Evolutionary conservation across 192 early-diverging fungal genomes (phyloP).

Genomic region (Umbelopsis sp.): DNA sequence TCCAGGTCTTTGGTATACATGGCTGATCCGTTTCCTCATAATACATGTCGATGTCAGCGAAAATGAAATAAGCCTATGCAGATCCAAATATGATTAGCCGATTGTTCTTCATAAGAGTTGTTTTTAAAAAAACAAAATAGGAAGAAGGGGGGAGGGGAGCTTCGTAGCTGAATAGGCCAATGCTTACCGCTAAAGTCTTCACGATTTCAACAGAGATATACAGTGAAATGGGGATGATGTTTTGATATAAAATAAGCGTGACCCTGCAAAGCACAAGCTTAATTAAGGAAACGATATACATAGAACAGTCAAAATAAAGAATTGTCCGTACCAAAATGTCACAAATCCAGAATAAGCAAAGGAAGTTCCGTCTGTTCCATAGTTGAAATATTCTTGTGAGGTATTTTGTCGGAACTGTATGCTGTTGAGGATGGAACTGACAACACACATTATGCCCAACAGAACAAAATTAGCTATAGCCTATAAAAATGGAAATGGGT

Average conservation of each 20-base stretch:
- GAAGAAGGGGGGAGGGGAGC: neutral
- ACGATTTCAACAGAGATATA: slow-evolving; percentile 94
- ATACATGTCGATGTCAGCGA: slow-evolving; percentile 89
- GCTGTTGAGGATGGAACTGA: slow-evolving; percentile 66
- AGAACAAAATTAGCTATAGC: slow-evolving; percentile 80
- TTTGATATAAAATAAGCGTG: slow-evolving; percentile 90
- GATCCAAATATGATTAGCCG: neutral
- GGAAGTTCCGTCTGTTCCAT: slow-evolving; percentile 49
- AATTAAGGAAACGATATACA: neutral
- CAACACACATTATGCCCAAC: slow-evolving; percentile 73
- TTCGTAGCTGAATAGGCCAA: neutral
- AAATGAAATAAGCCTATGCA: slow-evolving; percentile 85
- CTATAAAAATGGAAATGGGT: slow-evolving; percentile 39
- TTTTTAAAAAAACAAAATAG: neutral
- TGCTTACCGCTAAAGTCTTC: slow-evolving; percentile 77
- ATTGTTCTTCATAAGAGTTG: slow-evolving; percentile 1
- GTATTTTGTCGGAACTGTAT: slow-evolving; percentile 61
- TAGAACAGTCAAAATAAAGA: neutral
- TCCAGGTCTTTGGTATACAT: slow-evolving; percentile 89
- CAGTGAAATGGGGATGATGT: slow-evolving; percentile 94
- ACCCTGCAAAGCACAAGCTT: slow-evolving; percentile 54
- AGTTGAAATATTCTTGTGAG: slow-evolving; percentile 54
- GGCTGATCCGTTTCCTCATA: slow-evolving; percentile 73
- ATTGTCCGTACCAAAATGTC: slow-evolving; percentile 65
- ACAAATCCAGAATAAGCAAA: slow-evolving; percentile 64